Evolutionary conservation across 495 filamentous ascomycete species (phyloP), one percentile per base, ranked within the genome.

Genomic region (Evernia prunastri): DNA sequence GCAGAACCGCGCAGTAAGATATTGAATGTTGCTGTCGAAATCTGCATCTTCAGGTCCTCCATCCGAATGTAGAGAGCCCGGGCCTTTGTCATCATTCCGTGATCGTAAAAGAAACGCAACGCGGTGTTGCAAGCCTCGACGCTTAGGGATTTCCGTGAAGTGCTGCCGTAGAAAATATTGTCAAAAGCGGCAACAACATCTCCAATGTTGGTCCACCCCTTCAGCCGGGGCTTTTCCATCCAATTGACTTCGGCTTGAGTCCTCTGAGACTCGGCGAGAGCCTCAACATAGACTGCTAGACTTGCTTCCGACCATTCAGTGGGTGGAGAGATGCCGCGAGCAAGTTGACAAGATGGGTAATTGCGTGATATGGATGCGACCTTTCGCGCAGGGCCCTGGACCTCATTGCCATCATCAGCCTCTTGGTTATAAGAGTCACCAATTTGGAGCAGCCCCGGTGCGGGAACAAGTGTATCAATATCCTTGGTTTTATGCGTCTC

Each of bases 1-100:
- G 79, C 78, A 40, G 73, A 67, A 20, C 66, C 67, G 47, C 70
- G 67, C 39, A 83, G 65, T 25, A 82, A 63, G 31, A 81, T 74
- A 40, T 82, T 81, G 61, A 73, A 80, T 13, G 78, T 78, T 17
- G 77, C 74, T 13, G 71, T 66, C 7, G 77, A 8, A 13, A 66
- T 58, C 12, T 40, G 31, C 49, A 68, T 77, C 29, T 72, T 69
- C 29, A 81, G 67, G 61, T 75, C 68, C 56, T 77, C 72, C 58
- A 72, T 70, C 29, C 40, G 58, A 23, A 57, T 51, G 43, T 77
- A 74, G 6, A 83, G 65, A 1, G 39, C 15, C 29, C 72, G 71
- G 25, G 74, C 76, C 60, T 60, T 47, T 6, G 45, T 42, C 9
- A 78, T 60, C 29, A 71, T 70, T 36, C 74, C 68, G 47, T 76